Percentiles rank a stretch among this genome's conserved stretches.
phyloP scores from a whole-genome alignment of 805 yeast species.

The Tetrapisispora arboricola region DNA sequence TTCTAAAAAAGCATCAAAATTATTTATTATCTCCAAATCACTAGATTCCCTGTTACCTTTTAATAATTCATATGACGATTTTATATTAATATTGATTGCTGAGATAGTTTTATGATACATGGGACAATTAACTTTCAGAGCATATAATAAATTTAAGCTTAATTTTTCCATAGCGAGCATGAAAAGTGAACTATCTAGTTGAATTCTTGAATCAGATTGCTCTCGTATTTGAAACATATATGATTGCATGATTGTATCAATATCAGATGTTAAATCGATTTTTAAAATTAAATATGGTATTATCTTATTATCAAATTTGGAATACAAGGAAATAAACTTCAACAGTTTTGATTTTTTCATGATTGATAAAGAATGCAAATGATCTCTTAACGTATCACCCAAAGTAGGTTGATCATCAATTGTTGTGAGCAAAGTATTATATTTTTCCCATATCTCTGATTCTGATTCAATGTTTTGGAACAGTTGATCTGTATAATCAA shows the following conservation, averaged over 20 bases:
- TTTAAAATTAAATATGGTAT: conserved; percentile 46
- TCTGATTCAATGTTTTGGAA: conserved; percentile 24
- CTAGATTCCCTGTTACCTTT: conserved; percentile 40
- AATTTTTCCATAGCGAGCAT: conserved; percentile 50
- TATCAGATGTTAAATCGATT: conserved; percentile 44
- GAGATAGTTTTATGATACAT: conserved; percentile 18
- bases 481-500: conserved; percentile 21
- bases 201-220: conserved; percentile 31
- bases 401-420: no score
- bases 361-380: conserved; percentile 31
- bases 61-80: conserved; percentile 39
- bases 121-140: conserved; percentile 33
- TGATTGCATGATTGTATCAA: conserved; percentile 66
- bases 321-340: conserved; percentile 33
- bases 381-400: conserved; percentile 2
- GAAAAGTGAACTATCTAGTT: conserved; percentile 42
- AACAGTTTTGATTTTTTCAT: conserved; percentile 31
- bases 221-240: conserved; percentile 55
- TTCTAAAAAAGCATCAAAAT: conserved; percentile 22
- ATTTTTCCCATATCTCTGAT: conserved; percentile 11
- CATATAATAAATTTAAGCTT: conserved; percentile 45
- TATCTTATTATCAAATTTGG: conserved; percentile 32
- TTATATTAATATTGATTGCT: conserved; percentile 19
- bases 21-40: conserved; percentile 36
- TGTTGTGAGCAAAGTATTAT: not conserved